These are phyloP conservation scores for Leavenworthia alabamica DNA, from an alignment of 345 rosid species.

Conservation along the genomic window DNA sequence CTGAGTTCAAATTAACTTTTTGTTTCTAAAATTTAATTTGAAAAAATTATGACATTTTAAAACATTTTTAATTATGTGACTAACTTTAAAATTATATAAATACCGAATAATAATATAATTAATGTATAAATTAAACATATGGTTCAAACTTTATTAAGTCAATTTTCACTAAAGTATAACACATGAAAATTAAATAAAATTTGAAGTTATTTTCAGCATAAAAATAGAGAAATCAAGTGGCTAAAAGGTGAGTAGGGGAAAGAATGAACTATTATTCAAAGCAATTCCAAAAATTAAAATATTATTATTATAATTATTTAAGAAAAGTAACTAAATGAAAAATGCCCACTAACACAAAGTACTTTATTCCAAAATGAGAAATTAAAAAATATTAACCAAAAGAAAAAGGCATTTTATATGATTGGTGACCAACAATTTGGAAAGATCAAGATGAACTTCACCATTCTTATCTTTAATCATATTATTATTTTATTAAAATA, in stretches of 20 bases:
- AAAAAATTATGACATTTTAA: no score
- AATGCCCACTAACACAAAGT: slow-evolving; percentile 74
- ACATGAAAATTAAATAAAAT: neutral
- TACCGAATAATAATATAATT: neutral
- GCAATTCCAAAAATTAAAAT: neutral
- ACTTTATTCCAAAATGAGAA: slow-evolving; percentile 34
- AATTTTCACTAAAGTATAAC: neutral
- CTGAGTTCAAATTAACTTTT: no score
- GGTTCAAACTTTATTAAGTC: neutral
- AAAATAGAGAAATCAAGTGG: slow-evolving; percentile 5
- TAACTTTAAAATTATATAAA: neutral
- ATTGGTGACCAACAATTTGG: slow-evolving; percentile 47
- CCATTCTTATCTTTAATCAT: slow-evolving; percentile 35
- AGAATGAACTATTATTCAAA: slow-evolving; percentile 15
- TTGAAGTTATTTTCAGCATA: slow-evolving; percentile 17
- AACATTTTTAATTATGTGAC: neutral
- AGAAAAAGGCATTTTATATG: slow-evolving; percentile 31
- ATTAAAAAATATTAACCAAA: slow-evolving; percentile 22
- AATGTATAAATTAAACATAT: no score
- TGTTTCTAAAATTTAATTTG: no score
- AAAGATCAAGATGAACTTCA: slow-evolving; percentile 53
- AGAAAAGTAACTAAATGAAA: slow-evolving; percentile 18
- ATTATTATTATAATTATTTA: slow-evolving; percentile 1
- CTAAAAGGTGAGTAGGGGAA: no score
- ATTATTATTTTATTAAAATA: neutral